Base-by-base conservation (phyloP, 345 rosid genomes). In the Mallotus nudiflorus region DNA sequence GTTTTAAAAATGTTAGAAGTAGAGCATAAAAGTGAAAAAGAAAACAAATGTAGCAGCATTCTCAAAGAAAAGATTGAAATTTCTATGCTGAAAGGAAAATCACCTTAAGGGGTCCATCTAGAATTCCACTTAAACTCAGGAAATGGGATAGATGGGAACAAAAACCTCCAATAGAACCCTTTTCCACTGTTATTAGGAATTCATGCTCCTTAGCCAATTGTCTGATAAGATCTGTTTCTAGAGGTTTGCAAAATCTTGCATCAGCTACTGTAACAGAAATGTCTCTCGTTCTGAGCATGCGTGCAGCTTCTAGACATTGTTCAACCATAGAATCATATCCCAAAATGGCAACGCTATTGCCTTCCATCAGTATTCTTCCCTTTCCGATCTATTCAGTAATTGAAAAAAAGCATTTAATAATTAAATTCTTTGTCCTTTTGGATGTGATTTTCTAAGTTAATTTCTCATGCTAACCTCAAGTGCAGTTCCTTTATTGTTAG, bases 161-260 rank as follows among this genome's bases (percentile, higher is more conserved):
- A 66, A 92, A 92, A 20, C 98, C 98, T 62, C 93, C n/a, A n/a
- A n/a, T n/a, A n/a, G n/a, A n/a, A n/a, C n/a, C n/a, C n/a, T n/a
- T n/a, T n/a, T n/a, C n/a, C 33, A 81, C 87, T 0, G 95, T 90
- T 55, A 90, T 78, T 50, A 90, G 80, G 48, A 90, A 77, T 75
- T 92, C 87, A 46, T 90, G 98, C 40, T 87, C 88, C 3, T 73
- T 81, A 46, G 96, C 96, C 66, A 92, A 49, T 33, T 66, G 78
- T 31, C 80, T 81, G 68, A 90, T 86, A 71, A 92, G 91, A 31
- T 77, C 76, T 18, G 74, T 66, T 70, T 92, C 98, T 66, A 92
- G 67, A 7, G 98, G 96, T 71, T 90, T 92, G 82, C 98, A 92
- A 65, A 92, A 92, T 73, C 96, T 82, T 35, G 96, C 98, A 74